phyloP scores from a whole-genome alignment of 768 basidiomycete genomes.

The Auricularia sp. region DNA sequence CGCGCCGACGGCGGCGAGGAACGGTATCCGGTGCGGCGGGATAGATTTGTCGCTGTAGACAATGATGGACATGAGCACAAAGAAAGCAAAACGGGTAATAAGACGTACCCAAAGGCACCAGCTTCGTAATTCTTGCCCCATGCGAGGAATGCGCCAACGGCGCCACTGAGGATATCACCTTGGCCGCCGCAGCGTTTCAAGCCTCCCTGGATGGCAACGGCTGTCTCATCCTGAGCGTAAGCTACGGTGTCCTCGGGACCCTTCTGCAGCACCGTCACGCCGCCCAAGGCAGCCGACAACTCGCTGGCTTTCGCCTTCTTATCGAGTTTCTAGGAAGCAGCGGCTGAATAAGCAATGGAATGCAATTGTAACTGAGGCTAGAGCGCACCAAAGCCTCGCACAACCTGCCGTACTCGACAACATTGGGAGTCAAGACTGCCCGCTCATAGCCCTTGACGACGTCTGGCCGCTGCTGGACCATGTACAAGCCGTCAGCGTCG shows the following conservation, averaged over 20 bases:
- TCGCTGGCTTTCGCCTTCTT: not conserved
- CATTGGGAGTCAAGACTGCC: conserved; percentile 87
- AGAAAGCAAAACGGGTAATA: not conserved
- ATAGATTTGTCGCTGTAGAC: conserved; percentile 39
- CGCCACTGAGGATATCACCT: conserved; percentile 86
- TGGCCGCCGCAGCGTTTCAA: conserved; percentile 92
- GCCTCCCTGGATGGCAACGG: conserved; percentile 69
- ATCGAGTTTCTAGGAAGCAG: not conserved
- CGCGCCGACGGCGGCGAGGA: conserved; percentile 77
- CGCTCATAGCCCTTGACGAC: conserved; percentile 77
- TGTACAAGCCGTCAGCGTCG: conserved; percentile 86
- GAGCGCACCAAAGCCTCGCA: conserved; percentile 56
- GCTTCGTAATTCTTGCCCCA: conserved; percentile 93
- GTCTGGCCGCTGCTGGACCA: conserved; percentile 64
- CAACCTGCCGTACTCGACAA: conserved; percentile 83
- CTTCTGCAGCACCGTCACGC: conserved; percentile 86
- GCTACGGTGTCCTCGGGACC: conserved; percentile 76
- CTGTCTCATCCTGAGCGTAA: conserved; percentile 48
- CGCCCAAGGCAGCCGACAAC: conserved; percentile 45
- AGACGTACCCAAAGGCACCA: conserved; percentile 64
- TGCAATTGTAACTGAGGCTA: not conserved
- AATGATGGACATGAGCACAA: not conserved
- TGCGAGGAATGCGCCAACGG: conserved; percentile 80
- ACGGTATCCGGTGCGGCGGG: conserved; percentile 56
- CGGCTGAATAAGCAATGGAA: not conserved